phyloP scores from a whole-genome alignment of 177 flowering plant species.

The Telopea speciosissima region DNA sequence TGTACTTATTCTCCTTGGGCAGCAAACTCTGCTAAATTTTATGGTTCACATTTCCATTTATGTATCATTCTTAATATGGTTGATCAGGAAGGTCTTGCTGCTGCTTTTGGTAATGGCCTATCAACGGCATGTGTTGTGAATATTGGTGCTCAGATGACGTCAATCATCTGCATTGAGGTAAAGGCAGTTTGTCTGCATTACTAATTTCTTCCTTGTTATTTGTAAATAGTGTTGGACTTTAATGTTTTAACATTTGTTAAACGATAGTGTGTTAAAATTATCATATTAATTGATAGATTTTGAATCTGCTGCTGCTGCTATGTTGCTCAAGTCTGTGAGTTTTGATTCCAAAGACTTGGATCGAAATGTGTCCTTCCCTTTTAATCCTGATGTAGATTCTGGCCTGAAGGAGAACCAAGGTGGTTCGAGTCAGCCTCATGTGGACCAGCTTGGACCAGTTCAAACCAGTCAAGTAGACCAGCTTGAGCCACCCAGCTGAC shows the following conservation, averaged over 20 bases:
- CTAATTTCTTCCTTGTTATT: background rate
- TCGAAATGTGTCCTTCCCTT: background rate
- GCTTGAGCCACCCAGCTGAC: too few relatives aligned
- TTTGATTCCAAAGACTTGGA: background rate
- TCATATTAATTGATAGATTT: background rate
- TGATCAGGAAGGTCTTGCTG: slow-evolving; percentile 90
- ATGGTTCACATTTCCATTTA: background rate
- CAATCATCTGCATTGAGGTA: slow-evolving; percentile 93
- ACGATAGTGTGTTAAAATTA: background rate
- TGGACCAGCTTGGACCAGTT: too few relatives aligned
- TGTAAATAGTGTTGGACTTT: background rate
- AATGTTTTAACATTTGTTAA: background rate
- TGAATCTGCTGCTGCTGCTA: background rate
- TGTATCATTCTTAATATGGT: slow-evolving; percentile 6
- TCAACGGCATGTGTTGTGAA: slow-evolving; percentile 96
- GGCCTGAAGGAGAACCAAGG: too few relatives aligned
- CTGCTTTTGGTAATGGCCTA: slow-evolving; percentile 94
- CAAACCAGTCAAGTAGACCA: too few relatives aligned
- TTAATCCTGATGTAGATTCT: too few relatives aligned
- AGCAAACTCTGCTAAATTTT: background rate
- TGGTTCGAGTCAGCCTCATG: too few relatives aligned
- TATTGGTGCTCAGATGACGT: slow-evolving; percentile 89
- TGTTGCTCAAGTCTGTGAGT: background rate
- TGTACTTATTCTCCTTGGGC: background rate
- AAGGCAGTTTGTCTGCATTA: background rate